These are phyloP conservation scores for Nematocida displodere DNA, from an alignment of 371 early-diverging fungal genomes.

Conservation along the genomic window DNA sequence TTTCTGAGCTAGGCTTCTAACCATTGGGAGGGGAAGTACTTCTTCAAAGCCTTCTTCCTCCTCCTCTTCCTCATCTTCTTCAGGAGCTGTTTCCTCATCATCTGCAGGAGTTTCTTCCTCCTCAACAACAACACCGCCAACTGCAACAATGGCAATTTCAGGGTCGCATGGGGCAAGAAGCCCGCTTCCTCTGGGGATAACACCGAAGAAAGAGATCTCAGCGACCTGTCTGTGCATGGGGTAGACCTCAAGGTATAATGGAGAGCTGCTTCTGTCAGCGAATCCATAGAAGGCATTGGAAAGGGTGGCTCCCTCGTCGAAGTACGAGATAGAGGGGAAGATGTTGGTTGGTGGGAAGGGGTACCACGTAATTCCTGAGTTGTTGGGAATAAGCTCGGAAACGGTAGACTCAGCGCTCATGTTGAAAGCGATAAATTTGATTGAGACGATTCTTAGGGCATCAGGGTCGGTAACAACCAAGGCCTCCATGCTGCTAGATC, in stretches of 20 bases:
- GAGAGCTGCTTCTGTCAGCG: neutral
- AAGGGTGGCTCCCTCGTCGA: conserved; percentile 13
- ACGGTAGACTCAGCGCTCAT: conserved; percentile 11
- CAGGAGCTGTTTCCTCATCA: neutral
- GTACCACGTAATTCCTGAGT: conserved; percentile 39
- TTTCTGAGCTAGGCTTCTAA: too few relatives aligned
- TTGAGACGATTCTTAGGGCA: neutral
- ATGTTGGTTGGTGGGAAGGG: conserved; percentile 7
- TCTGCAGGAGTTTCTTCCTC: conserved; percentile 16
- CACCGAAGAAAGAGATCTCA: conserved; percentile 5
- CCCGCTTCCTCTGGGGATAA: conserved; percentile 8
- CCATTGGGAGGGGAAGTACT: too few relatives aligned
- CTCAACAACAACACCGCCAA: neutral
- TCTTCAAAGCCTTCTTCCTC: conserved; percentile 5
- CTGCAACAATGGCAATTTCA: neutral
- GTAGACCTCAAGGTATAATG: neutral
- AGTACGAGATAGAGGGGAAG: neutral
- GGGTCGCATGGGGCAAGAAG: conserved; percentile 31
- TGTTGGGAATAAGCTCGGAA: conserved; percentile 1
- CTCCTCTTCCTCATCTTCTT: conserved; percentile 8
- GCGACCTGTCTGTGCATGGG: conserved; percentile 2
- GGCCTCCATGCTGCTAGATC: neutral
- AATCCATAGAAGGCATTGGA: neutral
- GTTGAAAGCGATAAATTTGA: neutral
- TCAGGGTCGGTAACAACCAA: neutral